phyloP scores from a whole-genome alignment of 176 grass and related monocot genomes.

The Microstegium vimineum region DNA sequence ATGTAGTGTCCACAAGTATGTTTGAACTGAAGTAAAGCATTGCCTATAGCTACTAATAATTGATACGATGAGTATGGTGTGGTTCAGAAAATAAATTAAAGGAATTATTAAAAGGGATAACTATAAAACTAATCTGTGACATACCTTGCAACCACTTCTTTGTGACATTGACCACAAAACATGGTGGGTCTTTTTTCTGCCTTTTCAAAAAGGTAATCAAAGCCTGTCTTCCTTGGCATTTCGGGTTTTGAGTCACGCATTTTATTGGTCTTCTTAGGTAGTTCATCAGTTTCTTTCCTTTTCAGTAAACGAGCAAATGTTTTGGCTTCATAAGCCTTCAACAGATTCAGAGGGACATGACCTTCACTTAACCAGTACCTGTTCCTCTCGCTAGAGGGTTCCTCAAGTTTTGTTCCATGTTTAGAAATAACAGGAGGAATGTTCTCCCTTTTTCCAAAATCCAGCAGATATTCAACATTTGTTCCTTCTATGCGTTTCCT shows the following conservation, averaged over 20 bases:
- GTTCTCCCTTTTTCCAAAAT: constrained; percentile 90
- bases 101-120: constrained; percentile 2
- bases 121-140: background rate
- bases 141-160: constrained; percentile 69
- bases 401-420: constrained; percentile 72
- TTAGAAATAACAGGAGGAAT: constrained; percentile 85
- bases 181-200: constrained; percentile 49
- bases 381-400: constrained; percentile 74
- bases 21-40: background rate
- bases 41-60: background rate
- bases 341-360: constrained; percentile 70
- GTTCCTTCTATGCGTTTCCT: constrained; percentile 61
- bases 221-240: constrained; percentile 44
- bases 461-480: constrained; percentile 80
- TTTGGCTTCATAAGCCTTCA: constrained; percentile 89
- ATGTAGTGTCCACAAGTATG: background rate
- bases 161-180: constrained; percentile 75
- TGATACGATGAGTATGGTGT: background rate
- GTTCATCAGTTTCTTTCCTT: constrained; percentile 55
- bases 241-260: constrained; percentile 8
- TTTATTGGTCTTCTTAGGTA: constrained; percentile 49
- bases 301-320: constrained; percentile 65
- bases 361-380: constrained; percentile 94
- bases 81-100: background rate
- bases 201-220: constrained; percentile 70